phyloP scores from a whole-genome alignment of 768 basidiomycete species.

The Suillus placidus region DNA sequence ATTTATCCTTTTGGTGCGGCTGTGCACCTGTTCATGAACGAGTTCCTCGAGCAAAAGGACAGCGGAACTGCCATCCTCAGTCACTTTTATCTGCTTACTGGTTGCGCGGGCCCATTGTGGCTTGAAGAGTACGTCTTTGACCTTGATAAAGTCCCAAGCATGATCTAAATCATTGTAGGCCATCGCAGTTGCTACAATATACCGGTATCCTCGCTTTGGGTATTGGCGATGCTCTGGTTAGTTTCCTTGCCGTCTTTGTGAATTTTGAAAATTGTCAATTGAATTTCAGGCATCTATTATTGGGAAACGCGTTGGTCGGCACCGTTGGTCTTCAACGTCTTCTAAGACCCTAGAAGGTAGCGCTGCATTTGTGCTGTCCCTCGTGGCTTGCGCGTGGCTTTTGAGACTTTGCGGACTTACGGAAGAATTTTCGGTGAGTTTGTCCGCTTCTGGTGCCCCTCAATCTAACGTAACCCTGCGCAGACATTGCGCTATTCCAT shows the following conservation, averaged over 20 bases:
- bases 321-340: constrained; percentile 83
- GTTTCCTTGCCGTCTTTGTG: constrained; percentile 27
- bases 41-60: constrained; percentile 95
- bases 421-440: constrained; percentile 76
- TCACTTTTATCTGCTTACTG: constrained; percentile 96
- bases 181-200: constrained; percentile 59
- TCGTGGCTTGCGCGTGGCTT: constrained; percentile 68
- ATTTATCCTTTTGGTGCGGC: constrained; percentile 93
- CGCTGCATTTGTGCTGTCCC: constrained; percentile 73
- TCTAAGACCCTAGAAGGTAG: constrained; percentile 93
- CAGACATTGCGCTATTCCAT: constrained; percentile 70
- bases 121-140: constrained; percentile 64
- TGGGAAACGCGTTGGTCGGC: constrained; percentile 79
- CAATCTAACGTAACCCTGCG: constrained; percentile 22
- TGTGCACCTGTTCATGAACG: constrained; percentile 95
- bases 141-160: constrained; percentile 5
- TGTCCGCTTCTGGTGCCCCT: constrained; percentile 10
- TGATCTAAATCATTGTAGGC: constrained; percentile 32
- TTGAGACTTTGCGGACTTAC: constrained; percentile 72
- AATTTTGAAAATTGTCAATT: neutral
- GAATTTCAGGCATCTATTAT: constrained; percentile 80
- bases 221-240: constrained; percentile 89
- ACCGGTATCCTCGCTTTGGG: constrained; percentile 90
- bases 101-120: constrained; percentile 94
- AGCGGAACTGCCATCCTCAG: constrained; percentile 94